Evolutionary conservation across 2,329 filamentous ascomycete species (phyloP), one percentile per base, ranked within the genome.

Genomic region (Cordyceps pruinosa): DNA sequence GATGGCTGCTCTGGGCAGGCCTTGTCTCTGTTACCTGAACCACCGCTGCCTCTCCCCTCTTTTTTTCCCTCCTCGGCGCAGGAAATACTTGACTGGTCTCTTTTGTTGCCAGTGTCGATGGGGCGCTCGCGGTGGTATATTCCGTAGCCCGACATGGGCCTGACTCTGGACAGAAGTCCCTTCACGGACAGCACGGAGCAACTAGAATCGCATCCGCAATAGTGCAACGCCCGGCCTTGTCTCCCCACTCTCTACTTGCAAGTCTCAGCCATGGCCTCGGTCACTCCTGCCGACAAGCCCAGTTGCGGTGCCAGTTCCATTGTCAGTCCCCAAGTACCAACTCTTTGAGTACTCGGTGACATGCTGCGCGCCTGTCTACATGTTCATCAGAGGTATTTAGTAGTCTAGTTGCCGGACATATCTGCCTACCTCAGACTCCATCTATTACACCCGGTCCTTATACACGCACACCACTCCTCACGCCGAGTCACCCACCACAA

Each of bases 191-290:
- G n/a, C 15, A n/a, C 21, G 19, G 50, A 42, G 50, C 10, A 44
- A 28, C 39, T 28, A 42, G 39, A 44, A 53, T 53, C 39, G 50
- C 50, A 53, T 53, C 26, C 50, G 50, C 50, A 53, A 44, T 53
- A 44, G 37, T 39, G 39, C 39, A 42, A 44, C 50, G 50, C 50
- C 50, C 28, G 25, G 48, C 41, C 34, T 51, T 25, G 17, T 51
- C 39, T 44, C 50, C 35, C 50, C 39, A 53, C 50, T 44, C 35
- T 44, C 37, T 53, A 53, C 37, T 44, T 23, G 37, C 39, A 26
- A 41, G 50, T 44, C 50, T 53, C 19, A 53, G 37, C 28, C 50
- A 45, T 50, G 39, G 34, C 28, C 39, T 53, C 50, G 50, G 50
- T 53, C 50, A 28, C 39, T 45, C 50, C 28, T 53, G 39, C 50